Percentiles rank a stretch among this genome's conserved stretches.
These are phyloP conservation scores for Maudiozyma barnettii DNA, from an alignment of 805 yeast genomes.

Conservation along the genomic window DNA sequence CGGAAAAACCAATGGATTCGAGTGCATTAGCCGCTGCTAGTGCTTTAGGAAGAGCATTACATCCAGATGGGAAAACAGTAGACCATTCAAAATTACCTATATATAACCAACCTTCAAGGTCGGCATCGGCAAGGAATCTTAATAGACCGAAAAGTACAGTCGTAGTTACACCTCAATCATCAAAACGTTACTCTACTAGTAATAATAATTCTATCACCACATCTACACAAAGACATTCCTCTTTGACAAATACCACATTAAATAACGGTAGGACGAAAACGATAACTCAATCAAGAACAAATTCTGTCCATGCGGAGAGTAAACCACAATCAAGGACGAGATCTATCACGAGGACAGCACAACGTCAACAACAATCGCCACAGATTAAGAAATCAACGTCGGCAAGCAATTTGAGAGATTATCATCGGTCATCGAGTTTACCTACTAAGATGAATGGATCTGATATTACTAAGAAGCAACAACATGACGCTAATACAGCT, in stretches of 20 bases:
- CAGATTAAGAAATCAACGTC: neutral
- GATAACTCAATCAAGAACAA: neutral
- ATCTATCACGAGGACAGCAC: neutral
- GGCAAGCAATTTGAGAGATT: neutral
- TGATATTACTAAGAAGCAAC: conserved; percentile 2
- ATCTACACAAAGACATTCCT: conserved; percentile 5
- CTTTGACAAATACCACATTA: neutral
- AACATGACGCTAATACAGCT: conserved; percentile 22
- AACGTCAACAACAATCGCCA: neutral
- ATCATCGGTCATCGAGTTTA: conserved; percentile 12
- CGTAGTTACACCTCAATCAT: neutral
- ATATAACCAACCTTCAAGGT: conserved; percentile 14
- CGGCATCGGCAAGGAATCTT: conserved; percentile 10
- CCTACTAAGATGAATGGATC: conserved; percentile 6
- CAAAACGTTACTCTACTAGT: no score
- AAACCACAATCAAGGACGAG: neutral
- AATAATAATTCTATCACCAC: conserved; percentile 3
- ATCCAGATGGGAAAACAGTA: conserved; percentile 20
- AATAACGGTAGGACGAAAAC: neutral
- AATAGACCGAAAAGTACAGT: neutral
- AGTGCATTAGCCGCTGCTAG: conserved; percentile 59
- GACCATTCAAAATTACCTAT: conserved; percentile 20
- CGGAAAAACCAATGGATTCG: conserved; percentile 27
- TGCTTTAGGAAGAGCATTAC: conserved; percentile 42
- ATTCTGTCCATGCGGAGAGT: neutral